A percentile compares a stretch with the other conserved stretches of the same genome.
These are phyloP conservation scores for Lachnellula subtilissima DNA, from an alignment of 2,329 filamentous ascomycete species.

Conservation along the genomic window DNA sequence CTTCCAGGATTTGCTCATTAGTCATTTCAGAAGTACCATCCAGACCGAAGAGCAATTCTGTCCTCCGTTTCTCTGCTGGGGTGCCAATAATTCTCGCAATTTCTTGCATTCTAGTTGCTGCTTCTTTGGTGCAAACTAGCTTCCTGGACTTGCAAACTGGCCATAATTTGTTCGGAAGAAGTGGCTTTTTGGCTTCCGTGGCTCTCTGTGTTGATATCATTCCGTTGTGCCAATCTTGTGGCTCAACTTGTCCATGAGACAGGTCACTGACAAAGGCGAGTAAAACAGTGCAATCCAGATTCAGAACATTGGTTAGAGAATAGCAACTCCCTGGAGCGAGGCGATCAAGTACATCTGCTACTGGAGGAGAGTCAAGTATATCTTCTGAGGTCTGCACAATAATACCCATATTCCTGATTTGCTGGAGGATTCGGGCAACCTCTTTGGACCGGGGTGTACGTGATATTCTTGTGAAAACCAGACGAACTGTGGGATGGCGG, in stretches of 20 bases:
- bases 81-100: constrained; percentile 59
- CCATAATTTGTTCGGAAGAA: constrained; percentile 57
- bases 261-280: constrained; percentile 65
- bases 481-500: constrained; percentile 51
- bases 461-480: constrained; percentile 57
- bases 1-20: constrained; percentile 25
- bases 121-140: constrained; percentile 58
- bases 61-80: constrained; percentile 50
- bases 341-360: constrained; percentile 21
- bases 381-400: constrained; percentile 28
- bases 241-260: constrained; percentile 31
- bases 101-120: constrained; percentile 58
- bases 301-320: constrained; percentile 40
- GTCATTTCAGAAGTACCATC: constrained; percentile 21
- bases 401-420: constrained; percentile 46
- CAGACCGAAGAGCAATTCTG: constrained; percentile 48
- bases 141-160: constrained; percentile 49
- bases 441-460: constrained; percentile 42
- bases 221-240: constrained; percentile 30
- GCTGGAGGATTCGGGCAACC: constrained; percentile 51
- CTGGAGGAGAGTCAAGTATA: constrained; percentile 14
- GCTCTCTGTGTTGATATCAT: constrained; percentile 48
- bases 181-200: constrained; percentile 53
- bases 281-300: constrained; percentile 60
- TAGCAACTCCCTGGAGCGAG: constrained; percentile 37